phyloP scores from a whole-genome alignment of 192 early-diverging fungal species.

The Coemansia erecta region DNA sequence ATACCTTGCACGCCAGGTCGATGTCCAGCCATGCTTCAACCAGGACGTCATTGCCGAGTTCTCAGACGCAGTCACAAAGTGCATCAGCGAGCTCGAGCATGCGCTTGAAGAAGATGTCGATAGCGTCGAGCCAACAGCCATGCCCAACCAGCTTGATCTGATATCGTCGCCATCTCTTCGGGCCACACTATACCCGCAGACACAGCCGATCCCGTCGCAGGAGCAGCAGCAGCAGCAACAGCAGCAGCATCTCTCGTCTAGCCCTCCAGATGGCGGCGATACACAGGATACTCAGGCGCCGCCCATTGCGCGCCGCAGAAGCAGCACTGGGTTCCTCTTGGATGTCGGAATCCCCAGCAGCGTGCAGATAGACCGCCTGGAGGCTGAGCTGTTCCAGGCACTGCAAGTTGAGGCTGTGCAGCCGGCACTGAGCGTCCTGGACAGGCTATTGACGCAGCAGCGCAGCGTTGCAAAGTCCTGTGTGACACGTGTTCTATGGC shows the following conservation, averaged over 20 bases:
- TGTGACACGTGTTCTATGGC: constrained; percentile 46
- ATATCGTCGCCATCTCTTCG: constrained; percentile 38
- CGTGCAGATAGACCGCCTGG: constrained; percentile 42
- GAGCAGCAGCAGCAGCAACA: constrained; percentile 4
- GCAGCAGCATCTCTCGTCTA: not conserved
- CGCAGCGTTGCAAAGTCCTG: constrained; percentile 40
- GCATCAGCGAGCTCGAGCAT: constrained; percentile 74
- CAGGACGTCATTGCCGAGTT: constrained; percentile 87
- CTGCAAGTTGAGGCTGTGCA: constrained; percentile 10
- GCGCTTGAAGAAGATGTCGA: constrained; percentile 54
- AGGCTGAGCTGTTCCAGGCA: constrained; percentile 46
- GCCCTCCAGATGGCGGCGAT: constrained; percentile 3
- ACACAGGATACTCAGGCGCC: constrained; percentile 16
- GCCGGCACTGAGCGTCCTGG: constrained; percentile 15
- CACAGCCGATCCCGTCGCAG: not conserved
- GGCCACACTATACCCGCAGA: constrained; percentile 10
- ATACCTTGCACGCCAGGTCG: constrained; percentile 94
- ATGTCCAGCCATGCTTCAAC: constrained; percentile 98
- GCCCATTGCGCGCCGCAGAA: constrained; percentile 11
- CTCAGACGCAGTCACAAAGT: constrained; percentile 72
- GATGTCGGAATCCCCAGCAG: constrained; percentile 26
- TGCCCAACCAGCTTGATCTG: constrained; percentile 33
- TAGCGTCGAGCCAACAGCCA: constrained; percentile 9
- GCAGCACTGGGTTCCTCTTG: constrained; percentile 26
- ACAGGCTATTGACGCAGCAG: constrained; percentile 20